These are phyloP conservation scores for Davidsoniella australis DNA, from an alignment of 2,329 filamentous ascomycete genomes.

Conservation along the genomic window DNA sequence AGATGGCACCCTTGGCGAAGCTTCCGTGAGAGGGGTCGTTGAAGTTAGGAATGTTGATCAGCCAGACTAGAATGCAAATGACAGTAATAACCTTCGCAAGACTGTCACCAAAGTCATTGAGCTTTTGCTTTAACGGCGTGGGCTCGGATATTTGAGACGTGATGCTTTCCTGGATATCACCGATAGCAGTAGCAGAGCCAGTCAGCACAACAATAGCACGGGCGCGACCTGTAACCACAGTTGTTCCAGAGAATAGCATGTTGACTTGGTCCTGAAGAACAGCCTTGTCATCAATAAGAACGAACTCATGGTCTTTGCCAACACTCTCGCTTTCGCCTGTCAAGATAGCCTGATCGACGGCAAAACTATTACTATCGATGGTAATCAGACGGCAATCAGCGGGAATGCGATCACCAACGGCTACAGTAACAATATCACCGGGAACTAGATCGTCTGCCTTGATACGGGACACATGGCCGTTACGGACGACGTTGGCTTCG, in stretches of 20 bases:
- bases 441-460: constrained; percentile 96
- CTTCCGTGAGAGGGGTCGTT: constrained; percentile 82
- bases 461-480: constrained; percentile 56
- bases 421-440: constrained; percentile 74
- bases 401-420: constrained; percentile 83
- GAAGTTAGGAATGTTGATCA: constrained; percentile 97
- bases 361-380: constrained; percentile 94
- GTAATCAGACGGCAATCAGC: constrained; percentile 82
- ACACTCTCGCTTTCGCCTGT: constrained; percentile 98
- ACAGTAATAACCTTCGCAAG: constrained; percentile 96
- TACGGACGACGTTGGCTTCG: constrained; percentile 81
- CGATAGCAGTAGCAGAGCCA: constrained; percentile 80
- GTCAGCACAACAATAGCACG: constrained; percentile 83
- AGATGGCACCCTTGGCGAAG: constrained; percentile 94
- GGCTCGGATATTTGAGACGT: constrained; percentile 94
- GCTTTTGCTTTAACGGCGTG: constrained; percentile 92
- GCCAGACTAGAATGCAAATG: constrained; percentile 91
- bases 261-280: constrained; percentile 97
- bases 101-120: constrained; percentile 93
- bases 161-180: constrained; percentile 97
- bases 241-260: constrained; percentile 96
- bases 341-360: constrained; percentile 88
- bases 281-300: constrained; percentile 61
- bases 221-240: constrained; percentile 85
- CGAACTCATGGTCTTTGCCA: constrained; percentile 53